Evolutionary conservation across 176 grass and related monocot species (phyloP).

Genomic region (Oryza nivara): DNA sequence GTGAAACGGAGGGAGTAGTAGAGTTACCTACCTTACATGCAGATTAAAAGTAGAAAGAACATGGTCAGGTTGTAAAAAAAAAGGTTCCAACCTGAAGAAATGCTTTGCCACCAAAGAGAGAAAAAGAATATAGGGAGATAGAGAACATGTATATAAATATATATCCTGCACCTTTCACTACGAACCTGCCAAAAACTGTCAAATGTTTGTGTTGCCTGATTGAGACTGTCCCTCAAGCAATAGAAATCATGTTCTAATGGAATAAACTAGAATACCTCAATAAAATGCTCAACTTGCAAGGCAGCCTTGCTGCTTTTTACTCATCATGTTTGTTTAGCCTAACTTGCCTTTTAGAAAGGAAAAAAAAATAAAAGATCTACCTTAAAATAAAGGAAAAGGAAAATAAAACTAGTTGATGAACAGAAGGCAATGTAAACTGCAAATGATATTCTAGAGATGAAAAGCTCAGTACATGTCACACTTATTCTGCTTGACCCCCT

Average conservation of each 20-base stretch:
- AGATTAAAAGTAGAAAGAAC: too few species aligned
- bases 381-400: background rate
- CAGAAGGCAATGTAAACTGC: background rate
- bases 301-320: conserved; percentile 5
- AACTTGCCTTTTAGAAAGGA: background rate
- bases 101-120: too few species aligned
- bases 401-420: background rate
- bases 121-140: background rate
- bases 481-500: background rate
- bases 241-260: background rate
- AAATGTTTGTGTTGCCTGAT: background rate
- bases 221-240: background rate
- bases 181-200: background rate
- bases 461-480: background rate
- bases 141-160: too few species aligned
- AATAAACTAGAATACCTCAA: background rate
- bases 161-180: background rate
- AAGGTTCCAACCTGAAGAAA: too few species aligned
- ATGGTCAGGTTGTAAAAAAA: too few species aligned
- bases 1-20: too few species aligned
- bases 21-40: too few species aligned
- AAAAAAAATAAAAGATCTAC: background rate
- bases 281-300: background rate
- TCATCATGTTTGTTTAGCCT: background rate
- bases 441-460: background rate